Conservation (phyloP, 345 rosid genomes). For the Salix purpurea region DNA sequence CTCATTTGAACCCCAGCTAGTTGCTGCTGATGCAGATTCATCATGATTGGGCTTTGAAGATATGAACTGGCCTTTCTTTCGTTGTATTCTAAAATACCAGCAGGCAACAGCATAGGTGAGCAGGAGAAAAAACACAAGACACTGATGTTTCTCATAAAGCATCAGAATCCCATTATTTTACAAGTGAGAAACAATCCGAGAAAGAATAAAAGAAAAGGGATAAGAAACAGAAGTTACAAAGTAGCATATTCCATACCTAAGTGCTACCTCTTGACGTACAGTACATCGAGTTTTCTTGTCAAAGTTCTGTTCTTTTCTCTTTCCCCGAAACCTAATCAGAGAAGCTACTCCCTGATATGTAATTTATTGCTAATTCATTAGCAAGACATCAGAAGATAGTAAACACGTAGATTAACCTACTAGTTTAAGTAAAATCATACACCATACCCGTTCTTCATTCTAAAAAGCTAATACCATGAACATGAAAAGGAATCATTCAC, state of each 20-base stretch:
- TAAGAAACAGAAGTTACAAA: not conserved
- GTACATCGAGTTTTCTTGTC: conserved; percentile 67
- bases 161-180: not conserved
- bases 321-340: conserved; percentile 55
- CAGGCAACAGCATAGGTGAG: conserved; percentile 1
- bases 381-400: conserved; percentile 11
- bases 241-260: conserved; percentile 40
- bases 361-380: conserved; percentile 11
- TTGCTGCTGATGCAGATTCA: conserved; percentile 49
- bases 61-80: conserved; percentile 61
- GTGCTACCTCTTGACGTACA: conserved; percentile 64
- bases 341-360: conserved; percentile 54
- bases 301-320: conserved; percentile 59
- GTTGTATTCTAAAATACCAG: conserved; percentile 48
- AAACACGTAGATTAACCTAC: not conserved
- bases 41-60: conserved; percentile 51
- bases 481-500: not conserved
- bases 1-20: conserved; percentile 51
- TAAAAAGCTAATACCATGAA: not conserved
- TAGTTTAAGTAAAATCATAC: not conserved
- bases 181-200: not conserved
- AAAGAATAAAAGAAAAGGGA: not conserved
- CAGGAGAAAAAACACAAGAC: not conserved
- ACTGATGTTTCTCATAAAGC: not conserved
- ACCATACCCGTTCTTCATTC: conserved; percentile 3